Conservation (phyloP, 1,284 basidiomycete species). For the Irpex rosettiformis region DNA sequence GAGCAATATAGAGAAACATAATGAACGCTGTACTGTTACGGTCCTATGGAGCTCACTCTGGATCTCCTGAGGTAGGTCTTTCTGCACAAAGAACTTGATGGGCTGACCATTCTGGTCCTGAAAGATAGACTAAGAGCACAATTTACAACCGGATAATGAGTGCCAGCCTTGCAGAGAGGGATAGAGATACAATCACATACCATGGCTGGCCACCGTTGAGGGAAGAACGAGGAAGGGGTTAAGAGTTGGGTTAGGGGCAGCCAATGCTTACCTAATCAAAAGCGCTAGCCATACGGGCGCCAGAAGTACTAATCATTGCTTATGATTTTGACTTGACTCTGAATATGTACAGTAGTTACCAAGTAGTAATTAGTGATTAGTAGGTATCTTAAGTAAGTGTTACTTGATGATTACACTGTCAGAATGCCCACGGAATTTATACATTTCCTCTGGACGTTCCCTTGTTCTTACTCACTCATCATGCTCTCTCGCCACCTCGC, state of each 20-base stretch:
- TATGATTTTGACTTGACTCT: no score
- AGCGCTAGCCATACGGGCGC: background rate
- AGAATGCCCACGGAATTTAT: slow-evolving; percentile 1
- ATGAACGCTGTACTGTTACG: slow-evolving; percentile 52
- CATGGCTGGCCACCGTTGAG: slow-evolving; percentile 2
- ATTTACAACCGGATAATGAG: background rate
- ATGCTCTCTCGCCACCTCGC: slow-evolving; percentile 9
- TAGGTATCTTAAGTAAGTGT: no score
- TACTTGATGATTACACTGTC: background rate
- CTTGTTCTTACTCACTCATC: background rate
- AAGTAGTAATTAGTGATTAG: no score
- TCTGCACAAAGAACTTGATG: slow-evolving; percentile 78
- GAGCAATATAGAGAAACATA: background rate
- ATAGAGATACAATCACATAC: background rate
- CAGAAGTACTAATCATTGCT: background rate
- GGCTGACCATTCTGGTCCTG: slow-evolving; percentile 60
- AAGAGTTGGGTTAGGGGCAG: slow-evolving; percentile 7
- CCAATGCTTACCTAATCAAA: background rate
- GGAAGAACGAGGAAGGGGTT: slow-evolving; percentile 7
- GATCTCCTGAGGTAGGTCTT: slow-evolving; percentile 65
- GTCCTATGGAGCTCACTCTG: slow-evolving; percentile 65
- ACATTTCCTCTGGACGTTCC: background rate
- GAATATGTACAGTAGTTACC: no score
- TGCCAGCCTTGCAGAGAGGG: background rate
- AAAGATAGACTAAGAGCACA: slow-evolving; percentile 50